Evolutionary conservation across 768 basidiomycete genomes (phyloP).

Genomic region (Auriscalpium orientale): DNA sequence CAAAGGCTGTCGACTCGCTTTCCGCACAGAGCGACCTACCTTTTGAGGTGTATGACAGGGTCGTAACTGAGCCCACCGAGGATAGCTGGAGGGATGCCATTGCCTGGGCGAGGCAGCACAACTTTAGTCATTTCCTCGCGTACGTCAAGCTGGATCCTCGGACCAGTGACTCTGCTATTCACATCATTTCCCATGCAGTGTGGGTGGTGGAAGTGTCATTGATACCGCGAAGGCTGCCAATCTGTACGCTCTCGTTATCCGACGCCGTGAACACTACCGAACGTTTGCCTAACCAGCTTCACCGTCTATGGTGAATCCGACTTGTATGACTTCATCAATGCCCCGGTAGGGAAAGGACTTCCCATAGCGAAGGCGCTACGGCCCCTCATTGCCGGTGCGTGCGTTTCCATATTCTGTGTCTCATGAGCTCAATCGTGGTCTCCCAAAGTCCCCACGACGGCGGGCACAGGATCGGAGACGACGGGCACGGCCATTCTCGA

Average conservation of each 20-base stretch:
- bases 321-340: constrained; percentile 94
- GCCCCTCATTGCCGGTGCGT: constrained; percentile 75
- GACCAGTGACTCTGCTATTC: neutral
- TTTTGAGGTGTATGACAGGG: constrained; percentile 76
- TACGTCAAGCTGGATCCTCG: constrained; percentile 28
- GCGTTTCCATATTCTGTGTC: neutral
- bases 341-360: constrained; percentile 87
- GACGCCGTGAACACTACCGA: neutral
- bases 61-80: constrained; percentile 89
- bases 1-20: constrained; percentile 70
- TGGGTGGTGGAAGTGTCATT: constrained; percentile 92
- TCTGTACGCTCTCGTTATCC: constrained; percentile 37
- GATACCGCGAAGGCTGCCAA: constrained; percentile 96
- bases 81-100: constrained; percentile 86
- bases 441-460: constrained; percentile 54
- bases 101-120: constrained; percentile 73
- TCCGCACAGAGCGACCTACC: constrained; percentile 67
- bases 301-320: constrained; percentile 88
- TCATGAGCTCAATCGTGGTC: neutral
- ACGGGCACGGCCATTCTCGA: constrained; percentile 93
- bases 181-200: constrained; percentile 32
- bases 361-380: constrained; percentile 68
- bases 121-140: constrained; percentile 93
- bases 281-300: constrained; percentile 42
- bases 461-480: constrained; percentile 90